A percentile compares a stretch with the other conserved stretches of the same genome.
Evolutionary conservation across 257 asterid species (phyloP).

Genomic region (Parsonsia alboflavescens): DNA sequence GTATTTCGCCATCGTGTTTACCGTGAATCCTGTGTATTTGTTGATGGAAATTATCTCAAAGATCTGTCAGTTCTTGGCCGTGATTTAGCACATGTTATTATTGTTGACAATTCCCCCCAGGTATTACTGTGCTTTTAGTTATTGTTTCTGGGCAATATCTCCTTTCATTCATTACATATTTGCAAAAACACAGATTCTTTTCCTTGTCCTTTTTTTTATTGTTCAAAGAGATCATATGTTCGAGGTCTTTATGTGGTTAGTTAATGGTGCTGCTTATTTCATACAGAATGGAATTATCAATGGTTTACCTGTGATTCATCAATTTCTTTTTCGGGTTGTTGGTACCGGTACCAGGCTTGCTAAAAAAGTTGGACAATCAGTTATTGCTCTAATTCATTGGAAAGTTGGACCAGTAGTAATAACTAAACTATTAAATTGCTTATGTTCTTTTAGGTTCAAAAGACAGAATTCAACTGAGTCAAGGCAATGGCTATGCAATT

Average conservation of each 20-base stretch:
- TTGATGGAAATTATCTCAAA: slow-evolving; percentile 92
- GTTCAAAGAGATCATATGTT: neutral
- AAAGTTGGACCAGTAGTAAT: neutral
- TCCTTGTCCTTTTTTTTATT: neutral
- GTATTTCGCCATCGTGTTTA: slow-evolving; percentile 89
- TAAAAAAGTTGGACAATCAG: neutral
- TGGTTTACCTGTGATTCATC: neutral
- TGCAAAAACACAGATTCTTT: neutral
- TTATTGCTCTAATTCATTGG: neutral
- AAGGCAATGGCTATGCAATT: neutral
- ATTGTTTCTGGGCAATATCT: no score
- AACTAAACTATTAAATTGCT: neutral
- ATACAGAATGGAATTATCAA: neutral
- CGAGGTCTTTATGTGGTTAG: neutral
- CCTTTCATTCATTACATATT: no score
- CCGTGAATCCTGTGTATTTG: slow-evolving; percentile 86
- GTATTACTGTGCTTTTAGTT: slow-evolving; percentile 29
- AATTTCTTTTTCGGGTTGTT: neutral
- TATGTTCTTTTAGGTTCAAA: neutral
- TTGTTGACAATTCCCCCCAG: slow-evolving; percentile 97
- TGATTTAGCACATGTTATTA: slow-evolving; percentile 75
- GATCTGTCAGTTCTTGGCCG: slow-evolving; percentile 98
- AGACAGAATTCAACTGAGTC: neutral
- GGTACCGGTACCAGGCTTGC: neutral
- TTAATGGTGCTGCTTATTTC: neutral